phyloP scores from a whole-genome alignment of 768 basidiomycete species.

The Nidularia sp. region DNA sequence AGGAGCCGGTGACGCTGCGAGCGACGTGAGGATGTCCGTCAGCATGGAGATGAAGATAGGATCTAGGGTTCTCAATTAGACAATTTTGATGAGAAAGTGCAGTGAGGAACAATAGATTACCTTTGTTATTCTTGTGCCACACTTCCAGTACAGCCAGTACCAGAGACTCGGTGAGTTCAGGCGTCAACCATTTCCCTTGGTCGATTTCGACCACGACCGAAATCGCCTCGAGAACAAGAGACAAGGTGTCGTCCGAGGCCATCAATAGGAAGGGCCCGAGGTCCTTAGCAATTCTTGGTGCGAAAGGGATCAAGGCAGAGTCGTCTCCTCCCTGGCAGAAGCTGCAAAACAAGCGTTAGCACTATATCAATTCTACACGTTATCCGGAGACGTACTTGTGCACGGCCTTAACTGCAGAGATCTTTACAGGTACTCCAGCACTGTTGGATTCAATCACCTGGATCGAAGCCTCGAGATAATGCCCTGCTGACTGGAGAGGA shows the following conservation, averaged over 20 bases:
- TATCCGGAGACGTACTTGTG: slow-evolving; percentile 64
- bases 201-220: slow-evolving; percentile 75
- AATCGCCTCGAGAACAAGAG: slow-evolving; percentile 83
- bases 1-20: slow-evolving; percentile 56
- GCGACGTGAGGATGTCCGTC: slow-evolving; percentile 70
- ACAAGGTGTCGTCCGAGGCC: slow-evolving; percentile 84
- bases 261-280: slow-evolving; percentile 79
- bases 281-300: slow-evolving; percentile 70
- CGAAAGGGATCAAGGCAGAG: slow-evolving; percentile 56
- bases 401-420: slow-evolving; percentile 91
- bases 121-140: slow-evolving; percentile 86
- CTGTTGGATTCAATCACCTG: slow-evolving; percentile 74
- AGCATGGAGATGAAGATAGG: slow-evolving; percentile 86
- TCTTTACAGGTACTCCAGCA: slow-evolving; percentile 82
- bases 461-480: slow-evolving; percentile 86
- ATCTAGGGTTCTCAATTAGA: slow-evolving; percentile 35
- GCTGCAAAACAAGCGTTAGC: slow-evolving; percentile 28
- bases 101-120: slow-evolving; percentile 26
- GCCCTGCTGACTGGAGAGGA: slow-evolving; percentile 66
- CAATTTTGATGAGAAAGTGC: too few relatives aligned
- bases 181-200: slow-evolving; percentile 67
- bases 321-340: slow-evolving; percentile 68
- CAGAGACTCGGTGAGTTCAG: slow-evolving; percentile 62
- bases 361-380: not conserved
- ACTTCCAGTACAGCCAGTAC: slow-evolving; percentile 68